A percentile compares a stretch with the other conserved stretches of the same genome.
phyloP scores from a whole-genome alignment of 2,329 filamentous ascomycete genomes.

The Catunica adiposa region DNA sequence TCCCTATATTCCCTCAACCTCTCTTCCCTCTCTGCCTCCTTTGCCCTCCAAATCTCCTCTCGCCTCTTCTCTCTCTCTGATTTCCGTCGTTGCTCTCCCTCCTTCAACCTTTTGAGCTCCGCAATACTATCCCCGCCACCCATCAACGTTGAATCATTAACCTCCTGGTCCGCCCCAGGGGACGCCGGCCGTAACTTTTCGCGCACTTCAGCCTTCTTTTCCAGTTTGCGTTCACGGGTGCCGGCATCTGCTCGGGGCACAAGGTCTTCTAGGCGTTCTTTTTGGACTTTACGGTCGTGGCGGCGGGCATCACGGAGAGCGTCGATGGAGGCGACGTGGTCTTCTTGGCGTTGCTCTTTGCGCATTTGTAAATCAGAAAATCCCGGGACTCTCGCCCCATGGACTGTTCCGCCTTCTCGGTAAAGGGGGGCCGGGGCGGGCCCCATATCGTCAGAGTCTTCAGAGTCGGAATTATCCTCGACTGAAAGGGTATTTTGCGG shows the following conservation, averaged over 20 bases:
- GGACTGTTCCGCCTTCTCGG: slow-evolving; percentile 24
- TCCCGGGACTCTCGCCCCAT: slow-evolving; percentile 50
- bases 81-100: slow-evolving; percentile 54
- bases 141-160: slow-evolving; percentile 63
- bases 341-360: slow-evolving; percentile 34
- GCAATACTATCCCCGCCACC: slow-evolving; percentile 48
- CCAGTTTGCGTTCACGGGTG: slow-evolving; percentile 64
- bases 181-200: slow-evolving; percentile 57
- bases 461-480: background rate
- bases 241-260: slow-evolving; percentile 69
- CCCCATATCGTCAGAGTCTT: slow-evolving; percentile 12
- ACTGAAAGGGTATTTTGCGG: no score
- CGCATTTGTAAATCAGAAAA: slow-evolving; percentile 55
- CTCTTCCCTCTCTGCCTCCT: slow-evolving; percentile 65
- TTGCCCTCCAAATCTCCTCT: slow-evolving; percentile 64
- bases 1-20: slow-evolving; percentile 49
- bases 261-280: slow-evolving; percentile 62
- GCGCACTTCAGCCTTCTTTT: slow-evolving; percentile 63
- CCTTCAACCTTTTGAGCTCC: slow-evolving; percentile 52
- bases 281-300: slow-evolving; percentile 48
- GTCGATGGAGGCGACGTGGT: slow-evolving; percentile 28
- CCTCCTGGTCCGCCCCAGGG: slow-evolving; percentile 41
- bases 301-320: slow-evolving; percentile 46
- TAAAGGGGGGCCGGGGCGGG: slow-evolving; percentile 14
- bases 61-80: slow-evolving; percentile 67